These are phyloP conservation scores for Phylloporus sp. DNA, from an alignment of 768 basidiomycete species.

Conservation along the genomic window DNA sequence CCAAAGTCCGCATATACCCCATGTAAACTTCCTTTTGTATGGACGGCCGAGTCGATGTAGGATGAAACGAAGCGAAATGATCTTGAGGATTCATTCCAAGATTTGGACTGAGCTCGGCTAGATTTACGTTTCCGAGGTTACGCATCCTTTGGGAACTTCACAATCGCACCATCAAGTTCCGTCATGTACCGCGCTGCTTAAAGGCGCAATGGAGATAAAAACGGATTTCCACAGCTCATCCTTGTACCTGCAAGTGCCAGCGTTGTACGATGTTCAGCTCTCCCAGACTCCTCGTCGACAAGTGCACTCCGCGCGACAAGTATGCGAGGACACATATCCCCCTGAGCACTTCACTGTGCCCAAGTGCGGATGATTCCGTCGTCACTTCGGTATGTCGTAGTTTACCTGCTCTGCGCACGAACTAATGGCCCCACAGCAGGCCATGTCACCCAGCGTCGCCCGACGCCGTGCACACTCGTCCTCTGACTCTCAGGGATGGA, in stretches of 20 bases:
- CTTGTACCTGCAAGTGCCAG: slow-evolving; percentile 3
- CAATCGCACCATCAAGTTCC: slow-evolving; percentile 13
- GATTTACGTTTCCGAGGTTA: slow-evolving; percentile 26
- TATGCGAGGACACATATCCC: slow-evolving; percentile 31
- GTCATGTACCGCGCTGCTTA: slow-evolving; percentile 20
- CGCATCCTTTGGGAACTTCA: slow-evolving; percentile 7
- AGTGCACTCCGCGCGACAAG: slow-evolving; percentile 33
- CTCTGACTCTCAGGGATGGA: slow-evolving; percentile 33
- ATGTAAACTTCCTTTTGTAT: slow-evolving; percentile 7
- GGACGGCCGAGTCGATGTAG: slow-evolving; percentile 14
- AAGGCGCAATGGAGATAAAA: slow-evolving; percentile 13
- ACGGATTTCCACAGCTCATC: neutral
- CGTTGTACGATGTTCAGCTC: slow-evolving; percentile 18
- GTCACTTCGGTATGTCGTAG: slow-evolving; percentile 17
- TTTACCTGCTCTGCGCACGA: neutral
- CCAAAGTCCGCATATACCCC: slow-evolving; percentile 27
- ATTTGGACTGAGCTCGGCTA: slow-evolving; percentile 11
- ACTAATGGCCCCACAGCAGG: slow-evolving; percentile 15
- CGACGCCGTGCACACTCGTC: slow-evolving; percentile 32
- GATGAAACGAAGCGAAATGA: slow-evolving; percentile 21
- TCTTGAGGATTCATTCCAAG: neutral
- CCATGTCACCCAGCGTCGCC: slow-evolving; percentile 6
- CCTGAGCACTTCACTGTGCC: slow-evolving; percentile 23
- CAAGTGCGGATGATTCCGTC: slow-evolving; percentile 28
- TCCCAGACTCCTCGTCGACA: slow-evolving; percentile 30